These are phyloP conservation scores for Aspergillus nidulans DNA, from an alignment of 495 filamentous ascomycete species.

Conservation along the genomic window DNA sequence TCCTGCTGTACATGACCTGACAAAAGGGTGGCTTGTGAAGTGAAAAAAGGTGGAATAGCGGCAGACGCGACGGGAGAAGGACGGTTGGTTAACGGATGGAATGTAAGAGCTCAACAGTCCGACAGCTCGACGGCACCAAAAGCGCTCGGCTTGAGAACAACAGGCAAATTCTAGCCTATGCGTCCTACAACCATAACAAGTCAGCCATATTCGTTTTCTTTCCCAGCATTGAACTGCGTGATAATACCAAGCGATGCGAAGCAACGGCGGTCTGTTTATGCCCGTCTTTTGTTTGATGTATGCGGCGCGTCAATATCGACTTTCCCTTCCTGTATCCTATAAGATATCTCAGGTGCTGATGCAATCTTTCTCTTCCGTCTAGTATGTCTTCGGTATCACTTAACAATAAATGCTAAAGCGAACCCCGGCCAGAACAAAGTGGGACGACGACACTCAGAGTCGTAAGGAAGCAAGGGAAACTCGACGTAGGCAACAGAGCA, in stretches of 20 bases:
- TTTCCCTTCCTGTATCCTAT: background rate
- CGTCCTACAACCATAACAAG: background rate
- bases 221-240: background rate
- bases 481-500: background rate
- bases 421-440: background rate
- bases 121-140: background rate
- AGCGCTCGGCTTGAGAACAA: background rate
- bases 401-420: background rate
- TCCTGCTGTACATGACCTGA: constrained; percentile 23
- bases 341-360: background rate
- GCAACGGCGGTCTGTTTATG: background rate
- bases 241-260: background rate
- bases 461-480: too few species aligned
- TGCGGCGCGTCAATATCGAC: background rate
- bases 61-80: background rate
- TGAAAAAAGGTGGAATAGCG: background rate
- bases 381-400: background rate
- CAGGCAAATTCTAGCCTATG: background rate
- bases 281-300: background rate
- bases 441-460: background rate
- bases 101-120: background rate
- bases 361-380: background rate
- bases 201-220: background rate
- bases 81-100: background rate
- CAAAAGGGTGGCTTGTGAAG: background rate